Conservation (phyloP, 2,329 filamentous ascomycete species). For the Paecilomyces sp. region DNA sequence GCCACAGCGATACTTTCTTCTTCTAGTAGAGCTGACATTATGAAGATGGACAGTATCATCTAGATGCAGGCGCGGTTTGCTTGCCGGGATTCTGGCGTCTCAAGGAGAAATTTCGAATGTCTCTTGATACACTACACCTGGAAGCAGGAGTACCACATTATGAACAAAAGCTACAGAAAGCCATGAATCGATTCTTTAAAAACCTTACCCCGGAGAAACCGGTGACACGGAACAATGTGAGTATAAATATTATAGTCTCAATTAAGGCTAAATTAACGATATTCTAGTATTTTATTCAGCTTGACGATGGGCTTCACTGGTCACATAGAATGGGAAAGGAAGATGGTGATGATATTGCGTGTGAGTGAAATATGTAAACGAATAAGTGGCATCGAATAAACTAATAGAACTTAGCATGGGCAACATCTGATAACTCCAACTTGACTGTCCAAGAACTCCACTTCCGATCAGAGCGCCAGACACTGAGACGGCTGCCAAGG, state of each 20-base stretch:
- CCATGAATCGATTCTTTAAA: conserved; percentile 9
- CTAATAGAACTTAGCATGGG: not conserved
- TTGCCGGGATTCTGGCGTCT: conserved; percentile 8
- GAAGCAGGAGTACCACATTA: conserved; percentile 11
- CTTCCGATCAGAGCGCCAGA: conserved; percentile 7
- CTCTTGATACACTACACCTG: conserved; percentile 9
- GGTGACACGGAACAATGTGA: conserved; percentile 9
- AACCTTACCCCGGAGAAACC: conserved; percentile 8
- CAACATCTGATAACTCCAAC: conserved; percentile 1
- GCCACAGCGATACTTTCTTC: not conserved
- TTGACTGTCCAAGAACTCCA: conserved; percentile 5
- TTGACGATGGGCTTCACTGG: conserved; percentile 12
- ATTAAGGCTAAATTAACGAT: not conserved
- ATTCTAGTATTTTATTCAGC: conserved; percentile 9
- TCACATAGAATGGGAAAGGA: conserved; percentile 12
- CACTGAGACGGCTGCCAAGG: conserved; percentile 2
- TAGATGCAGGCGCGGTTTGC: conserved; percentile 8
- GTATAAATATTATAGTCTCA: not conserved
- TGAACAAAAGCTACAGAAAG: conserved; percentile 6
- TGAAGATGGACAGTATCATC: conserved; percentile 8
- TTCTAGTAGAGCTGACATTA: not conserved
- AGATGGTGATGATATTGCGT: conserved; percentile 8
- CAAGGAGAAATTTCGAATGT: conserved; percentile 10
- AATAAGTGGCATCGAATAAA: not conserved
- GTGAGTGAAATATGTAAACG: not conserved